Evolutionary conservation across 2,329 filamentous ascomycete genomes (phyloP).

Genomic region (Sarocladium brachiariae): DNA sequence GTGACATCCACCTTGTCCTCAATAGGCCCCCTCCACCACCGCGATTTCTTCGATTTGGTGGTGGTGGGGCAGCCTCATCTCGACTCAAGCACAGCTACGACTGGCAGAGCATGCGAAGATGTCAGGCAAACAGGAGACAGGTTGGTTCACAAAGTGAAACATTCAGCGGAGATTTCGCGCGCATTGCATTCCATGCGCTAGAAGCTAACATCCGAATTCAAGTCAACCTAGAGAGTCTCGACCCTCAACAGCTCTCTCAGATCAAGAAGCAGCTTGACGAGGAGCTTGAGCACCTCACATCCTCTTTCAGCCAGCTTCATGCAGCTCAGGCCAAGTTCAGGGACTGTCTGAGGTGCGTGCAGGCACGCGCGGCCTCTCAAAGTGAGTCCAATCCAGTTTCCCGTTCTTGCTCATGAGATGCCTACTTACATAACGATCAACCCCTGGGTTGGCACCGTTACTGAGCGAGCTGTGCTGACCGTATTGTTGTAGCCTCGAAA

Average conservation of each 20-base stretch:
- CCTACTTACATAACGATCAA: neutral
- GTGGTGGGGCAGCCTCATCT: slow-evolving; percentile 7
- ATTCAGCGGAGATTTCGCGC: neutral
- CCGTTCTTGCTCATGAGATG: neutral
- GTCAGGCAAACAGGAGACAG: slow-evolving; percentile 27
- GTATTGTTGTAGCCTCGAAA: slow-evolving; percentile 27
- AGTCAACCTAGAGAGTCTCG: slow-evolving; percentile 68
- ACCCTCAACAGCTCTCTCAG: slow-evolving; percentile 75
- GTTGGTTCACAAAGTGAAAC: slow-evolving; percentile 15
- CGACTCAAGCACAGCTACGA: slow-evolving; percentile 9
- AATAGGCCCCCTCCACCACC: neutral
- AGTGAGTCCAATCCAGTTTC: slow-evolving; percentile 13
- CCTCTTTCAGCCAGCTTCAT: slow-evolving; percentile 83
- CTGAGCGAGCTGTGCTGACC: neutral
- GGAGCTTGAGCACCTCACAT: slow-evolving; percentile 89
- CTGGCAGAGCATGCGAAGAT: slow-evolving; percentile 15
- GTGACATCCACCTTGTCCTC: neutral
- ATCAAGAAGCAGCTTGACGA: slow-evolving; percentile 96
- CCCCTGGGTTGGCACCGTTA: neutral
- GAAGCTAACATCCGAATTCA: slow-evolving; percentile 17
- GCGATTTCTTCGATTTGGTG: slow-evolving; percentile 4
- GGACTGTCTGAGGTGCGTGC: slow-evolving; percentile 78
- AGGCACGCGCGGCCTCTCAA: slow-evolving; percentile 25
- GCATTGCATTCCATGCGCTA: neutral
- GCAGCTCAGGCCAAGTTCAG: slow-evolving; percentile 86